Base-by-base conservation (phyloP, 163 green algal species). In the Scenedesmus sp. region DNA sequence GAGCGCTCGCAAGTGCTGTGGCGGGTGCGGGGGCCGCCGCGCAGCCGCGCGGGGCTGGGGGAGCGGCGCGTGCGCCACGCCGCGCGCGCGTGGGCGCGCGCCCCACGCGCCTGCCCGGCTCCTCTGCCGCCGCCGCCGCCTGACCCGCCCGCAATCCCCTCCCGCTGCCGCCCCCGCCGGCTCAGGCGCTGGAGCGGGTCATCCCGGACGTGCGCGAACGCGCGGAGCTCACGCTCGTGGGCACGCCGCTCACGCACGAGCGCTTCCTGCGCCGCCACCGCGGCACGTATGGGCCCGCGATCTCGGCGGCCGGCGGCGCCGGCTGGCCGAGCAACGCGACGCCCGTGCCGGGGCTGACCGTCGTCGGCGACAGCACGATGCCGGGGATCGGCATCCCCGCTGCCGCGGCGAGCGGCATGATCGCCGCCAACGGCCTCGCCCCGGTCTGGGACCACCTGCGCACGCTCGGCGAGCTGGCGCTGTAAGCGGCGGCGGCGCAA, bases 331-430 rank as follows among this genome's bases (percentile, higher is more conserved):
- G 63, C 28, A 69, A 50, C 24, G 26, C 22, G 33, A 82, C 75
- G 7, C 63, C 75, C 34, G 44, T 77, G 24, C 64, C 77, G 3
- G 87, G 88, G 0, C 86, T 94, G 22, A 83, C 63, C 10, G 72
- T 90, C 56, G 94, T 89, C 75, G 93, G 93, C 0, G 93, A 96
- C 82, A 90, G 78, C 0, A 91, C 78, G 62, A 86, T 89, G 83
- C 93, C 93, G 9, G 93, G 93, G 45, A 96, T 97, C 57, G 93
- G 93, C 20, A 91, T 97, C 39, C 93, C 93, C 3, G 93, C 93
- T 29, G 93, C 91, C 31, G 93, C 93, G 36, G 93, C 91, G 33
- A 91, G 84, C 63, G 93, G 93, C 39, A 92, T 96, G 83, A 95
- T 97, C 51, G 76, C 78, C 17, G 93, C 93, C 42, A 97, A 97